Conservation (phyloP, 176 grass and related monocot species). For the Tillandsia fasciculata region DNA sequence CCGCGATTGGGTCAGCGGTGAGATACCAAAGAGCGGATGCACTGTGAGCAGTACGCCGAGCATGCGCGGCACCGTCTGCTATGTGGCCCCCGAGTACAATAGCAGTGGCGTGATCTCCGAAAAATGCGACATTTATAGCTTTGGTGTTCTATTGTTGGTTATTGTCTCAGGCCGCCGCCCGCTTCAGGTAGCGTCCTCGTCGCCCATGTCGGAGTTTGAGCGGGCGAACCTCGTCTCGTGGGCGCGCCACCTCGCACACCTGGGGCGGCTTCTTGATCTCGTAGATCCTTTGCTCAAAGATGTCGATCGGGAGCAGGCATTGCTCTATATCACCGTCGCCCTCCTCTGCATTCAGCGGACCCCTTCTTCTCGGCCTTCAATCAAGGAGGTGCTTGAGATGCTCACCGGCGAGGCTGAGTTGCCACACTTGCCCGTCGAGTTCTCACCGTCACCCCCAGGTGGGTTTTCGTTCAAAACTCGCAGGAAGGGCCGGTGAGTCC, state of each 20-base stretch:
- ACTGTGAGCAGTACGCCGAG: slow-evolving; percentile 70
- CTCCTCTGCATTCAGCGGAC: slow-evolving; percentile 81
- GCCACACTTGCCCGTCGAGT: slow-evolving; percentile 62
- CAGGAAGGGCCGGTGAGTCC: slow-evolving; percentile 52
- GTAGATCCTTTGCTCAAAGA: slow-evolving; percentile 56
- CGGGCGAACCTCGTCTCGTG: slow-evolving; percentile 80
- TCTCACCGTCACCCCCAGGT: slow-evolving; percentile 73
- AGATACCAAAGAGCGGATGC: slow-evolving; percentile 14
- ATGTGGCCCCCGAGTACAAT: slow-evolving; percentile 84
- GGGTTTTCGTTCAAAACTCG: slow-evolving; percentile 56
- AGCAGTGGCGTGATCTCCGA: slow-evolving; percentile 72
- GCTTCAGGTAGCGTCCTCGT: slow-evolving; percentile 56
- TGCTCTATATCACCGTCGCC: slow-evolving; percentile 78
- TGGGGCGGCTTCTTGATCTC: slow-evolving; percentile 74
- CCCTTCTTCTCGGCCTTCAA: slow-evolving; percentile 57
- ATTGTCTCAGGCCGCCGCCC: slow-evolving; percentile 85
- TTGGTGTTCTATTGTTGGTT: slow-evolving; percentile 75
- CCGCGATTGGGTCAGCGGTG: slow-evolving; percentile 29
- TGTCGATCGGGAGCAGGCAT: slow-evolving; percentile 57
- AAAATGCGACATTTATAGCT: slow-evolving; percentile 98
- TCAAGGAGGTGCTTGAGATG: slow-evolving; percentile 56
- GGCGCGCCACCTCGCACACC: slow-evolving; percentile 72
- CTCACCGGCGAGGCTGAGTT: slow-evolving; percentile 58
- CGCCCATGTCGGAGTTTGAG: slow-evolving; percentile 88
- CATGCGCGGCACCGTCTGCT: slow-evolving; percentile 95